These are phyloP conservation scores for Eimeria falciformis DNA, from an alignment of 169 alveolate genomes.

Conservation along the genomic window DNA sequence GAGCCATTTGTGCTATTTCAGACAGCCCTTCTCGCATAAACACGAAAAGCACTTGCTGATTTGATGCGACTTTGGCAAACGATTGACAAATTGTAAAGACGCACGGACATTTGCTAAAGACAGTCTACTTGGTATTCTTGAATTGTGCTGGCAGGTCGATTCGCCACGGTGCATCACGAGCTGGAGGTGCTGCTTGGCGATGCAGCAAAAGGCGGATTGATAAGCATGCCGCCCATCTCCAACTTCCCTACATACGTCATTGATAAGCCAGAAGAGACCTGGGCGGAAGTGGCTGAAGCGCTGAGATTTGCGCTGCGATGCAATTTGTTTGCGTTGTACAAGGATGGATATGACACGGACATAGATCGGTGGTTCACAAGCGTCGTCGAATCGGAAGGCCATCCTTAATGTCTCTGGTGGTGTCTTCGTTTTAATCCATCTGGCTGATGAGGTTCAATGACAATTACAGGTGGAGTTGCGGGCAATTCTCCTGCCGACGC, in stretches of 20 bases:
- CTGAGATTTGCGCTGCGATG: not conserved
- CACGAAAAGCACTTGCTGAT: no score
- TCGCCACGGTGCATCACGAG: not conserved
- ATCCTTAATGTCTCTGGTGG: no score
- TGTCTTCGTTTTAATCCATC: no score
- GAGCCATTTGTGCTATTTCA: no score
- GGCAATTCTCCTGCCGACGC: no score
- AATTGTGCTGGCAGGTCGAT: not conserved
- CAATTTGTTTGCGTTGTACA: not conserved
- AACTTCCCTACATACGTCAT: not conserved
- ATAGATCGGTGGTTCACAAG: not conserved
- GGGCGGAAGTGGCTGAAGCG: not conserved
- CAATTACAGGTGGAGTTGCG: no score
- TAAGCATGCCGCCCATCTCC: not conserved
- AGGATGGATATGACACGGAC: not conserved
- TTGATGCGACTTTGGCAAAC: no score
- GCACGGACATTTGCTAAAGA: no score
- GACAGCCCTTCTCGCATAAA: no score
- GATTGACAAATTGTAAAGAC: no score
- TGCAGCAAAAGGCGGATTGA: not conserved
- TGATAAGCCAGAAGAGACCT: not conserved
- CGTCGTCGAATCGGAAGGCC: no score
- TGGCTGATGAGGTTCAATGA: no score
- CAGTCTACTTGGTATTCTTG: not conserved
- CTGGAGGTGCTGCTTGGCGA: not conserved